Conservation (phyloP, 345 rosid genomes). For the Kernera saxatilis region DNA sequence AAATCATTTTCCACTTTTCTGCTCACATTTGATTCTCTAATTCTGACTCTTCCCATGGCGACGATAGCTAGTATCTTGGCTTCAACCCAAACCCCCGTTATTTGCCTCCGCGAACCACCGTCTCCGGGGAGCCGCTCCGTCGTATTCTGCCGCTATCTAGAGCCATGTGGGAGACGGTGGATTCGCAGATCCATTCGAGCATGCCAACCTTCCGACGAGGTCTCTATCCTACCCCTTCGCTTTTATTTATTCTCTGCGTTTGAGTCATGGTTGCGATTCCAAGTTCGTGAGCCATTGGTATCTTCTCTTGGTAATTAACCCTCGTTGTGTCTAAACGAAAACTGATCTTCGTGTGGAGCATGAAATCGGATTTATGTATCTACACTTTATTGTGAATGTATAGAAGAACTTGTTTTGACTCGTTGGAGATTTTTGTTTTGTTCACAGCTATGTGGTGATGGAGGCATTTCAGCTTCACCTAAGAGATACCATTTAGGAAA, state of each 20-base stretch:
- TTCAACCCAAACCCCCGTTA: conserved; percentile 10
- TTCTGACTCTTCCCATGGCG: conserved; percentile 8
- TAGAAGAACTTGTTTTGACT: background rate
- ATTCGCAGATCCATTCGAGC: conserved; percentile 39
- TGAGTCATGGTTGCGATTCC: background rate
- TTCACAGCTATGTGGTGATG: conserved; percentile 36
- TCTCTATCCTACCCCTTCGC: background rate
- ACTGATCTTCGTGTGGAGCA: no score
- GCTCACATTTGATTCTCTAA: background rate
- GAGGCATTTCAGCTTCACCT: conserved; percentile 20
- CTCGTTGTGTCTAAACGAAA: no score
- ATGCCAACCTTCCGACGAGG: conserved; percentile 42
- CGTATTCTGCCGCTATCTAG: conserved; percentile 19
- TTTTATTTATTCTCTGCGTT: background rate
- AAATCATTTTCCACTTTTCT: background rate
- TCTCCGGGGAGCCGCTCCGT: background rate
- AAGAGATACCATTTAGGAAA: conserved; percentile 39
- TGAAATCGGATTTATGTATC: background rate
- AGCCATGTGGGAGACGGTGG: conserved; percentile 18
- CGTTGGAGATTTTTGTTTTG: background rate
- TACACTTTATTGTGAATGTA: background rate
- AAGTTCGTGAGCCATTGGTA: background rate
- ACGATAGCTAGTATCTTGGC: background rate
- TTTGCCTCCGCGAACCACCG: background rate
- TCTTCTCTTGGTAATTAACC: no score